Base-by-base conservation (phyloP, 257 asterid genomes). In the Ilex asprella region DNA sequence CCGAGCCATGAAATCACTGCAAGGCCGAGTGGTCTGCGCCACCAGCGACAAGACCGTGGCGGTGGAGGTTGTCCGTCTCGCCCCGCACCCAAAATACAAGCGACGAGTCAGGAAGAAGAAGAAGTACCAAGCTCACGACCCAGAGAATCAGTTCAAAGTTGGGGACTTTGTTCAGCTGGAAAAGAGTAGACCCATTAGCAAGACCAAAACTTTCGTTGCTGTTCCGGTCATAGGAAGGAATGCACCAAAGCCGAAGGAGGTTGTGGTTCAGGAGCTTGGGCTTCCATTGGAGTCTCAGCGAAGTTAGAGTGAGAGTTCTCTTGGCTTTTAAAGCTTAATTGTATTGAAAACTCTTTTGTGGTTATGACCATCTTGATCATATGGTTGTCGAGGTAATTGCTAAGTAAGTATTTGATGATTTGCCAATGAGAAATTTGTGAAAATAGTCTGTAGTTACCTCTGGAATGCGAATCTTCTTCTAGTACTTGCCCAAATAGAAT, bases 101-200 rank as follows among this genome's bases (percentile, higher is more conserved):
- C 89, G 97, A 12, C 83, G 99, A 31, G 89, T 89, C 64, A 73
- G 92, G 84, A 72, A 69, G 77, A 92, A 86, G 97, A 92, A 86
- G 96, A 92, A 72, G 87, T 92, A 75, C 81, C 99, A 92, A 69
- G 99, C 94, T 39, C 97, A 92, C 59, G 97, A 92, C 84, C 91
- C 87, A 44, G 32, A 64, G 51, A 92, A 92, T 71, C 95, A 85
- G 75, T 92, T 92, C 60, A 63, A 89, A 70, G 89, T 87, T 63
- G 97, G 97, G 55, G 96, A 90, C 56, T 8, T 62, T 41, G 97
- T 90, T 31, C 89, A 80, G 86, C 96, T 90, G 46, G 89, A 85
- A 50, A 85, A 85, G 73, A 65, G 88, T 76, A 66, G 79, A 14
- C 99, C 99, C 63, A 76, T 92, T 47, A 92, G 97, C 77, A 92